These are phyloP conservation scores for Paecilomyces dactylethromorphus DNA, from an alignment of 2,329 filamentous ascomycete species.

Conservation along the genomic window DNA sequence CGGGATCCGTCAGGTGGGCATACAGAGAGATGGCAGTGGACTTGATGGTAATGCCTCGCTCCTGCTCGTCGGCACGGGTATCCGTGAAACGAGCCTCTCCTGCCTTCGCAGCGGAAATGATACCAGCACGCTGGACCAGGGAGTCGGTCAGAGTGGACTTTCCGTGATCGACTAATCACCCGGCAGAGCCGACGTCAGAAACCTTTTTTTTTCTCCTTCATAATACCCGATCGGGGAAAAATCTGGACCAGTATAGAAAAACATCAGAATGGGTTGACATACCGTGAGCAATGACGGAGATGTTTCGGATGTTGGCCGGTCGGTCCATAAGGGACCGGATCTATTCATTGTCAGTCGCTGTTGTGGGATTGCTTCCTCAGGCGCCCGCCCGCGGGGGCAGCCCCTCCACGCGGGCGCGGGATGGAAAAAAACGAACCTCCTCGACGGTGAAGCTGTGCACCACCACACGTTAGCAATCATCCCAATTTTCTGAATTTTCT, in stretches of 20 bases:
- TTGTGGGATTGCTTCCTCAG: not conserved
- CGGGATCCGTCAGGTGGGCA: conserved; percentile 69
- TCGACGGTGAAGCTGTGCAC: conserved; percentile 91
- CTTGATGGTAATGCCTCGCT: conserved; percentile 99
- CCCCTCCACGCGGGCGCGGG: conserved; percentile 4
- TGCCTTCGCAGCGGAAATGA: conserved; percentile 96
- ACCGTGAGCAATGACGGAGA: conserved; percentile 99
- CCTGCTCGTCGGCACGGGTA: conserved; percentile 95
- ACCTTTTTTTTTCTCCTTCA: not conserved
- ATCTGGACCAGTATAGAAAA: conserved; percentile 1
- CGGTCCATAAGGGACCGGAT: conserved; percentile 45
- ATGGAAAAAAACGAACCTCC: conserved; percentile 51
- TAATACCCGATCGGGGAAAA: not conserved
- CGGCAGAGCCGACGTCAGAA: conserved; percentile 4
- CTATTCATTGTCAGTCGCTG: conserved; percentile 22
- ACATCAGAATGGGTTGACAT: conserved; percentile 24
- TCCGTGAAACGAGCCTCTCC: conserved; percentile 95
- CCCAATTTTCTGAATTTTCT: not conserved
- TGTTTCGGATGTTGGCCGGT: conserved; percentile 70
- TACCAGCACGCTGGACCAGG: conserved; percentile 97
- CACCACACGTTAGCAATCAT: not conserved
- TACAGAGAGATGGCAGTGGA: conserved; percentile 99
- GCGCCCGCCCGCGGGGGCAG: conserved; percentile 1
- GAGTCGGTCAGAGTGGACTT: conserved; percentile 99
- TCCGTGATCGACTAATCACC: conserved; percentile 78